A percentile compares a stretch with the other conserved stretches of the same genome.
These are phyloP conservation scores for Cyberlindnera mrakii DNA, from an alignment of 805 yeast genomes.

Conservation along the genomic window DNA sequence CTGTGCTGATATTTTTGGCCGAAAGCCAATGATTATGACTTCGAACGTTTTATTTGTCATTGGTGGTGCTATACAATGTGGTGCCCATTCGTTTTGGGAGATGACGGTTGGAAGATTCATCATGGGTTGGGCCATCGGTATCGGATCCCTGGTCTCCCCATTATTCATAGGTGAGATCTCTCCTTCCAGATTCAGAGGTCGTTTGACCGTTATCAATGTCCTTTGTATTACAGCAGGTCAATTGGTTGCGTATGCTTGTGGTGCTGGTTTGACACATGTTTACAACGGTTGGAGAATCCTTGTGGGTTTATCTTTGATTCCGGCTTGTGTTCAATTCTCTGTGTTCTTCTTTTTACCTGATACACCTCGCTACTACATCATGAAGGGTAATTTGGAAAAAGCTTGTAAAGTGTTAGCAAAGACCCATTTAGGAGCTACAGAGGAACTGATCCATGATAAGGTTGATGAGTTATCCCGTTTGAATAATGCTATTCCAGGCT, in stretches of 20 bases:
- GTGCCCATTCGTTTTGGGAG: slow-evolving; percentile 75
- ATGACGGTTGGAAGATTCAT: slow-evolving; percentile 90
- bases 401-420: slow-evolving; percentile 63
- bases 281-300: slow-evolving; percentile 88
- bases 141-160: slow-evolving; percentile 93
- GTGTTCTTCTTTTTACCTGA: slow-evolving; percentile 87
- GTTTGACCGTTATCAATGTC: slow-evolving; percentile 83
- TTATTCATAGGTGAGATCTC: slow-evolving; percentile 88
- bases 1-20: slow-evolving; percentile 75
- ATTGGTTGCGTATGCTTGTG: slow-evolving; percentile 86
- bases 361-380: slow-evolving; percentile 85
- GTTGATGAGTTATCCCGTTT: slow-evolving; percentile 56
- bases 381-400: slow-evolving; percentile 54
- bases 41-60: slow-evolving; percentile 77
- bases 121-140: slow-evolving; percentile 96
- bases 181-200: slow-evolving; percentile 86
- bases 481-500: slow-evolving; percentile 42
- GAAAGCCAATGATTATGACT: slow-evolving; percentile 77
- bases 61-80: slow-evolving; percentile 83
- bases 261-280: slow-evolving; percentile 75
- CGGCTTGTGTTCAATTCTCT: slow-evolving; percentile 71
- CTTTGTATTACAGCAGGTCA: slow-evolving; percentile 94
- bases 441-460: slow-evolving; percentile 57
- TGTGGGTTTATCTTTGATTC: slow-evolving; percentile 86
- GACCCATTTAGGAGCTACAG: slow-evolving; percentile 59